phyloP scores from a whole-genome alignment of 2,329 filamentous ascomycete species.

The Trichoderma breve region DNA sequence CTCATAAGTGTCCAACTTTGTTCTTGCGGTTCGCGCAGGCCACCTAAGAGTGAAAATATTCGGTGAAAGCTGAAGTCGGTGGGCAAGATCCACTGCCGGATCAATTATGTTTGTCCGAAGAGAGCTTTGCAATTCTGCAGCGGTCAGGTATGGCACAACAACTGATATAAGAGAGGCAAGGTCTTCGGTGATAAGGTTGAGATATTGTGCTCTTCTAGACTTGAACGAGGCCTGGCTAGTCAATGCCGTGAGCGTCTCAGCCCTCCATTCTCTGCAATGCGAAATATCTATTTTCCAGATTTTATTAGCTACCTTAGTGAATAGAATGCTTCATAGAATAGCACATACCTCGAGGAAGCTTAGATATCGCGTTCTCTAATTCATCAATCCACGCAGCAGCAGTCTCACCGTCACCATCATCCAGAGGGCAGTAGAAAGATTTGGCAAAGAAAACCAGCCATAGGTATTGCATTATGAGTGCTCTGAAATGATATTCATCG shows the following conservation, averaged over 20 bases:
- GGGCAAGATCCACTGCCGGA: constrained; percentile 38
- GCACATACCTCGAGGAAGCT: constrained; percentile 34
- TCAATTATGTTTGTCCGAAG: constrained; percentile 35
- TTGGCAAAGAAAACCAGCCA: constrained; percentile 37
- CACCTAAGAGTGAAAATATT: constrained; percentile 39
- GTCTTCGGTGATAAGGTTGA: constrained; percentile 35
- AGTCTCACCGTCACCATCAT: constrained; percentile 32
- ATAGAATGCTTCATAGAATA: background rate
- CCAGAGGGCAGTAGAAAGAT: constrained; percentile 39
- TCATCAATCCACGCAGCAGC: constrained; percentile 36
- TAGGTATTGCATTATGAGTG: constrained; percentile 39
- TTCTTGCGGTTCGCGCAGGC: constrained; percentile 37
- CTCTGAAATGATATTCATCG: constrained; percentile 38
- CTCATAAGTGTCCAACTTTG: constrained; percentile 38
- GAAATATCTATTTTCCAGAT: constrained; percentile 29
- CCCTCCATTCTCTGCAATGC: constrained; percentile 39
- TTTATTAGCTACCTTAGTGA: background rate
- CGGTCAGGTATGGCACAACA: constrained; percentile 29
- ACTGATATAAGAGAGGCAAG: constrained; percentile 33
- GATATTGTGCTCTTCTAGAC: constrained; percentile 29
- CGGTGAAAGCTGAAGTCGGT: constrained; percentile 36
- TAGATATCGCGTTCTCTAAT: constrained; percentile 34
- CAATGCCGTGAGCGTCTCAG: constrained; percentile 37
- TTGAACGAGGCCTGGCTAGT: constrained; percentile 35
- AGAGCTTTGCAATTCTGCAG: constrained; percentile 34